Evolutionary conservation across 225 moss, liverwort and hornwort species (phyloP), one percentile per base, ranked within the genome.

Genomic region (Climacium dendroides): DNA sequence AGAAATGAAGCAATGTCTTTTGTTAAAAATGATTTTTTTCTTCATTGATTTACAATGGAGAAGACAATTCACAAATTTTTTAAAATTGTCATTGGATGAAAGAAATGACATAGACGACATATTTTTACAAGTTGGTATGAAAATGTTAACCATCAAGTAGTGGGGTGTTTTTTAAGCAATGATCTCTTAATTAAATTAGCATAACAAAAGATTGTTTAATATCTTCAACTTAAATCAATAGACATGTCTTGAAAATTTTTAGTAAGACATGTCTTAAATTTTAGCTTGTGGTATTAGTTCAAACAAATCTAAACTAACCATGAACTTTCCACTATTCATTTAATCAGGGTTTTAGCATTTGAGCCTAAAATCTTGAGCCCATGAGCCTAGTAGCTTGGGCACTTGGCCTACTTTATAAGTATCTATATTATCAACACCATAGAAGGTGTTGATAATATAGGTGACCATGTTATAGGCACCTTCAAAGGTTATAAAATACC

Each of bases 31-130:
- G 8, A 59, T 24, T 5, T 77, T 77, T 23, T 26, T 15, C 10
- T 15, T 25, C 11, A 37, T n/a, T 10, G 2, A 77, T 76, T 55
- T 20, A 15, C 15, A 80, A 19, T 61, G 4, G 19, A 14, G 2
- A 13, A 41, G 8, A 43, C 2, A 6, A 0, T 4, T 22, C 0
- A 20, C 30, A 48, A 22, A 1, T 7, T 41, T 2, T n/a, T n/a
- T n/a, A 6, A 57, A 59, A 19, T 30, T 60, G 20, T 30, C 20
- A 79, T 30, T 29, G 2, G 9, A 43, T 29, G 30, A 79, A 0
- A 3, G 3, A 79, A 30, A 41, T 58, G 19, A 59, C 6, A 24
- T 3, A 52, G 6, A 9, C 8, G 19, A 39, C 3, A 39, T 39
- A 13, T 41, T 24, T 52, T 54, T 7, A 2, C 10, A 59, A 30